phyloP scores from a whole-genome alignment of 768 basidiomycete species.

The Leucogyrophana mollusca region DNA sequence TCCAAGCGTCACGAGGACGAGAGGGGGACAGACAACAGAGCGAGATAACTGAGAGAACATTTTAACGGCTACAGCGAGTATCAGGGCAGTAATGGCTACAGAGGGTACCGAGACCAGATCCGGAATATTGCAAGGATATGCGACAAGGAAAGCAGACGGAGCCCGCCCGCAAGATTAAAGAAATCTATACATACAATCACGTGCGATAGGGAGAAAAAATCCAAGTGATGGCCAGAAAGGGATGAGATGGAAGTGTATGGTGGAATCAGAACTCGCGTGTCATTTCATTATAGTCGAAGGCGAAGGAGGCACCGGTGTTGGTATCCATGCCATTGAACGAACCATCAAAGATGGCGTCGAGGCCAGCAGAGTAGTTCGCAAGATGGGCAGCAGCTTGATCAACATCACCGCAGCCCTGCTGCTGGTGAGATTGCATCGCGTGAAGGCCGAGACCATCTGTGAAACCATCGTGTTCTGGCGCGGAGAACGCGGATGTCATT shows the following conservation, averaged over 20 bases:
- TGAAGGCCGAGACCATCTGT: neutral
- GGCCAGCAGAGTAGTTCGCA: slow-evolving; percentile 1
- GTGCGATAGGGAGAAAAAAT: neutral
- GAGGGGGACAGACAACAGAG: neutral
- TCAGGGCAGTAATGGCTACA: neutral
- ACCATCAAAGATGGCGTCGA: slow-evolving; percentile 4
- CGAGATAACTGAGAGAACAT: slow-evolving; percentile 1
- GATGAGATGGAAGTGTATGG: neutral
- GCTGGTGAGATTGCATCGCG: neutral
- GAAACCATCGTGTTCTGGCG: neutral
- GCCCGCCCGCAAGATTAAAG: neutral
- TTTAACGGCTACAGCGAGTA: neutral
- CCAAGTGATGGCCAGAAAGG: neutral
- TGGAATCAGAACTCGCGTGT: neutral
- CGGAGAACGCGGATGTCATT: neutral
- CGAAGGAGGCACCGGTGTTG: neutral
- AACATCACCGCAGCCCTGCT: neutral
- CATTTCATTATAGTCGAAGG: slow-evolving; percentile 2
- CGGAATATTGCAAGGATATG: neutral
- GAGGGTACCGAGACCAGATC: neutral
- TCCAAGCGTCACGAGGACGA: neutral
- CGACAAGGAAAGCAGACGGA: neutral
- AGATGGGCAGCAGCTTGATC: neutral
- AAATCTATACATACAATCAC: slow-evolving; percentile 6
- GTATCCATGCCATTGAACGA: neutral